These are phyloP conservation scores for Agrocybe praecox DNA, from an alignment of 768 basidiomycete species.

Conservation along the genomic window DNA sequence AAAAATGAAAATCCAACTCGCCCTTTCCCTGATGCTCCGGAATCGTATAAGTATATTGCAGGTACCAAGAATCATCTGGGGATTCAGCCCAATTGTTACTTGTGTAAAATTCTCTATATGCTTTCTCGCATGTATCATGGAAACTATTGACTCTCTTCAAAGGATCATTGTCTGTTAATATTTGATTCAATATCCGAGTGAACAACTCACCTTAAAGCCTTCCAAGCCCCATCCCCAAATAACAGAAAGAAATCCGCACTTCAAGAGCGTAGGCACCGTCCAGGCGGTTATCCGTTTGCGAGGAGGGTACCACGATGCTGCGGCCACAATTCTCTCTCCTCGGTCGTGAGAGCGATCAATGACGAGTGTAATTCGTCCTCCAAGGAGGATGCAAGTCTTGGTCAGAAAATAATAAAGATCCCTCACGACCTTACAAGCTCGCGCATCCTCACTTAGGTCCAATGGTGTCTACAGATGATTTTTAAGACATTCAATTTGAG, in stretches of 20 bases:
- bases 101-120: conserved; percentile 20
- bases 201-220: conserved; percentile 18
- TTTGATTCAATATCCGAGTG: not conserved
- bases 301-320: conserved; percentile 28
- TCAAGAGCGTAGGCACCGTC: conserved; percentile 20
- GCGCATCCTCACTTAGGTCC: conserved; percentile 12
- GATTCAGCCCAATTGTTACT: conserved; percentile 15
- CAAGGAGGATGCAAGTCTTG: conserved; percentile 17
- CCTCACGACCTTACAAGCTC: conserved; percentile 13
- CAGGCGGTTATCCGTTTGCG: conserved; percentile 22
- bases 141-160: conserved; percentile 24
- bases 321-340: conserved; percentile 22
- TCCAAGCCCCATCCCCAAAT: conserved; percentile 20
- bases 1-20: conserved; percentile 1
- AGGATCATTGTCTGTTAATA: not conserved
- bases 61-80: conserved; percentile 30
- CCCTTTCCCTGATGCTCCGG: conserved; percentile 31
- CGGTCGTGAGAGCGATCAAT: conserved; percentile 13
- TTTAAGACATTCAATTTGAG: not conserved
- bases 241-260: conserved; percentile 18
- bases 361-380: conserved; percentile 28
- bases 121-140: conserved; percentile 15
- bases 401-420: conserved; percentile 21
- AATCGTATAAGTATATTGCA: conserved; percentile 26
- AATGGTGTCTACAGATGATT: not conserved